A percentile compares a stretch with the other conserved stretches of the same genome.
Conservation (phyloP, 305 asterid genomes). For the Fraxinus floribunda region DNA sequence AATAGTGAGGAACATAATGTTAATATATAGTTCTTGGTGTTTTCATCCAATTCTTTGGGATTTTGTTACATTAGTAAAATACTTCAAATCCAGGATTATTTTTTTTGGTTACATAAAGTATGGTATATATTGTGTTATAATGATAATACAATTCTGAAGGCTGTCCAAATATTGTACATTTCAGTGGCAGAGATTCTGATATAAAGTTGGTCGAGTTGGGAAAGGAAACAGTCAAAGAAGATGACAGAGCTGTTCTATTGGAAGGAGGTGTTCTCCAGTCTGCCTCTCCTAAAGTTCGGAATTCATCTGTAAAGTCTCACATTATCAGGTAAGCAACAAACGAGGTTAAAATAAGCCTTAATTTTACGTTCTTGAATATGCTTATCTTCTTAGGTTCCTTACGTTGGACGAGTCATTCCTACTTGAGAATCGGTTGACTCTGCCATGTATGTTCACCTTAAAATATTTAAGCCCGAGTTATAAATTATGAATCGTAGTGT, state of each 20-base stretch:
- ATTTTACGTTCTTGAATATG: slow-evolving; percentile 15
- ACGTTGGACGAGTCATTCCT: slow-evolving; percentile 70
- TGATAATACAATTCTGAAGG: not conserved
- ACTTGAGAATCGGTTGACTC: slow-evolving; percentile 69
- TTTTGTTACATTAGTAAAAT: not conserved
- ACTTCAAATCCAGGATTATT: not conserved
- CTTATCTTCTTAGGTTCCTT: slow-evolving; percentile 52
- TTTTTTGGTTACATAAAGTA: not conserved
- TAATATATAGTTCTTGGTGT: not conserved
- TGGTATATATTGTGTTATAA: slow-evolving; percentile 10
- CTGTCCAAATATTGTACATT: slow-evolving; percentile 19
- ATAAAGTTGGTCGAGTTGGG: slow-evolving; percentile 61
- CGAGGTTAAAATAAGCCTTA: slow-evolving; percentile 8
- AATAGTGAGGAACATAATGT: not conserved
- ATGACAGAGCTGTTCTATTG: slow-evolving; percentile 67
- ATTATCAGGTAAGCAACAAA: slow-evolving; percentile 49
- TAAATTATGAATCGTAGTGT: not conserved
- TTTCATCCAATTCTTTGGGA: not conserved
- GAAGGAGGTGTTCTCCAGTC: slow-evolving; percentile 76
- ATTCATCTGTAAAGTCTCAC: slow-evolving; percentile 55
- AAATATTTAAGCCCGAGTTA: slow-evolving; percentile 9
- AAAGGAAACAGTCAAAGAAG: slow-evolving; percentile 57
- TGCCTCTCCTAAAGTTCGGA: slow-evolving; percentile 51
- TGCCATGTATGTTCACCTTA: slow-evolving; percentile 58
- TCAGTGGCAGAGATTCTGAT: slow-evolving; percentile 66